These are phyloP conservation scores for Pisolithus microcarpus DNA, from an alignment of 768 basidiomycete genomes.

Conservation along the genomic window DNA sequence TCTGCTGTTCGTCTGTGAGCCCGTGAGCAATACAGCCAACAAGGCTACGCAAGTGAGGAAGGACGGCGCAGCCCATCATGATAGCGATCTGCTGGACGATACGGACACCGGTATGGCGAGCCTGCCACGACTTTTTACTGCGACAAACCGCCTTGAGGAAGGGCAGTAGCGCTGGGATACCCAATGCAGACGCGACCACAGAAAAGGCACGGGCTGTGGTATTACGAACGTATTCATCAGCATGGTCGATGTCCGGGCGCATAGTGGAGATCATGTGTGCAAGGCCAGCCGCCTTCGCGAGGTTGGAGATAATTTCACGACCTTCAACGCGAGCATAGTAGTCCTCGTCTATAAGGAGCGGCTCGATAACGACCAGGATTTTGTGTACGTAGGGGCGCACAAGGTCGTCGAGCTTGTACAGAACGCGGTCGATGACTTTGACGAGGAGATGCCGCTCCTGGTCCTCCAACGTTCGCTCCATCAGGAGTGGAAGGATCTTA, in stretches of 20 bases:
- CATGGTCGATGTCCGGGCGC: slow-evolving; percentile 99
- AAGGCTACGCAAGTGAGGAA: slow-evolving; percentile 93
- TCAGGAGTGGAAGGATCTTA: slow-evolving; percentile 94
- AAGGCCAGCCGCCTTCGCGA: slow-evolving; percentile 97
- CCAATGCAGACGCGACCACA: slow-evolving; percentile 96
- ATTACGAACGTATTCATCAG: slow-evolving; percentile 98
- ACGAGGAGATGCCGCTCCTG: slow-evolving; percentile 97
- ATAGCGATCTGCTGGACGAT: slow-evolving; percentile 99
- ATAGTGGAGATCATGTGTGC: slow-evolving; percentile 99
- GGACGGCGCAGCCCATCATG: slow-evolving; percentile 99
- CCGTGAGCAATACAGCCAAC: slow-evolving; percentile 92
- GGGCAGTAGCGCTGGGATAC: slow-evolving; percentile 85
- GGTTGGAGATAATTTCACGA: slow-evolving; percentile 97
- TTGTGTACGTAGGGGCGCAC: slow-evolving; percentile 99
- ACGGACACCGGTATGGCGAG: slow-evolving; percentile 57
- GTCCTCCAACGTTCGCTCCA: slow-evolving; percentile 96
- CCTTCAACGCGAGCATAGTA: slow-evolving; percentile 96
- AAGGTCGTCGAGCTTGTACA: slow-evolving; percentile 98
- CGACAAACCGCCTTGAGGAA: no score
- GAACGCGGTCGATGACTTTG: slow-evolving; percentile 97
- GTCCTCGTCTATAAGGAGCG: slow-evolving; percentile 96
- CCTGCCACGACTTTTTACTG: no score
- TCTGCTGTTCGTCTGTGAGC: slow-evolving; percentile 71
- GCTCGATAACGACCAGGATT: slow-evolving; percentile 98
- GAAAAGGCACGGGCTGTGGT: slow-evolving; percentile 99